Percentiles rank a stretch among this genome's conserved stretches.
Conservation (phyloP, 805 yeast species). For the Ogataea methylovora region DNA sequence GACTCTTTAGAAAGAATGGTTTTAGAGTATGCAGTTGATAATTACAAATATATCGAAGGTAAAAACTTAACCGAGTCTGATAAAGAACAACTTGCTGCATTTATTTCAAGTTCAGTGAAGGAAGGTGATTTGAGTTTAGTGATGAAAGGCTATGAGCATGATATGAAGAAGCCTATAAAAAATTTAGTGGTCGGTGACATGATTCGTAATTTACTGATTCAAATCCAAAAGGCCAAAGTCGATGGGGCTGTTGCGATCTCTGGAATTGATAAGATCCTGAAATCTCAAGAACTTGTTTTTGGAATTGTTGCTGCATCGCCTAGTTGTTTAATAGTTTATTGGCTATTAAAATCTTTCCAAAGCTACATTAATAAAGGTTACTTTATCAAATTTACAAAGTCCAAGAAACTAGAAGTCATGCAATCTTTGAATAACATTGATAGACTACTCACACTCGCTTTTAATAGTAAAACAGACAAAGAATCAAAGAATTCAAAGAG, state of each 20-base stretch:
- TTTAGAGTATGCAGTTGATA: constrained; percentile 51
- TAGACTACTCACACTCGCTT: constrained; percentile 34
- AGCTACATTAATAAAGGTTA: constrained; percentile 30
- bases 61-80: constrained; percentile 2
- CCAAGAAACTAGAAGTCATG: constrained; percentile 28
- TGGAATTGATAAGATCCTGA: constrained; percentile 84
- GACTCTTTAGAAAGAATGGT: constrained; percentile 86
- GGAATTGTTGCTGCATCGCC: constrained; percentile 90
- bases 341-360: constrained; percentile 25
- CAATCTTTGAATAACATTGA: constrained; percentile 52
- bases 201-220: constrained; percentile 73
- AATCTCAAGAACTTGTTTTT: constrained; percentile 91
- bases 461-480: background rate
- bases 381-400: constrained; percentile 23
- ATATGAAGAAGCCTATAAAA: constrained; percentile 61
- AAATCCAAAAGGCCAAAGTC: constrained; percentile 92
- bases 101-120: constrained; percentile 41
- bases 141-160: constrained; percentile 73
- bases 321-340: constrained; percentile 50
- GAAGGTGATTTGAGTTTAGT: constrained; percentile 76
- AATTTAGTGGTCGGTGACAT: constrained; percentile 62
- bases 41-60: constrained; percentile 8
- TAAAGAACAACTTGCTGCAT: constrained; percentile 9
- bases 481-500: constrained; percentile 7
- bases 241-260: constrained; percentile 86